Conservation (phyloP, 1,139 yeast genomes). For the Tardiomyces depauwii region DNA sequence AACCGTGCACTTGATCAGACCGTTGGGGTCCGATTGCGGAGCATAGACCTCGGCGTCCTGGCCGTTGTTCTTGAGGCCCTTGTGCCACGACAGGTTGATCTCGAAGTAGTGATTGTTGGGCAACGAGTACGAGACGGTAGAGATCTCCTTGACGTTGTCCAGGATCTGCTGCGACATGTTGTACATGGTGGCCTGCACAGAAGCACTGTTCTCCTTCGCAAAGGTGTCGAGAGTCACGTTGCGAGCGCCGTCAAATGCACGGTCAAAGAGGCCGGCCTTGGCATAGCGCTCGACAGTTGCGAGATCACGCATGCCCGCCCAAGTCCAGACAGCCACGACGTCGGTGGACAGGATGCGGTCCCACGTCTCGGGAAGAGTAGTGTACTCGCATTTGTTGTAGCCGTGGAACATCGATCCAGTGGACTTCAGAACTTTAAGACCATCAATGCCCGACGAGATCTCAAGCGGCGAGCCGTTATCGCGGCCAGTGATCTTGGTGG, state of each 20-base stretch:
- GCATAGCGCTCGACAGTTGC: constrained; percentile 42
- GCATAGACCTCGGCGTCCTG: constrained; percentile 68
- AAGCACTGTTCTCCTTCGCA: constrained; percentile 77
- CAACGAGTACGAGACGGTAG: constrained; percentile 56
- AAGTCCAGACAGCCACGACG: constrained; percentile 66
- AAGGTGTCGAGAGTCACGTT: constrained; percentile 61
- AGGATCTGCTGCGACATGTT: constrained; percentile 75
- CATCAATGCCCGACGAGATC: constrained; percentile 64
- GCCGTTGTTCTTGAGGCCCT: constrained; percentile 55
- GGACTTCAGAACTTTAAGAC: constrained; percentile 77
- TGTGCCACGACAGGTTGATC: constrained; percentile 67
- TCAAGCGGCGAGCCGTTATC: constrained; percentile 36
- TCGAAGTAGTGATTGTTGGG: constrained; percentile 89
- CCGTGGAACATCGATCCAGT: constrained; percentile 95
- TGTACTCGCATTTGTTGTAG: constrained; percentile 74
- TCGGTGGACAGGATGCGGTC: constrained; percentile 87
- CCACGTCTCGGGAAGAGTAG: constrained; percentile 68
- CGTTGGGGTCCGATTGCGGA: constrained; percentile 89
- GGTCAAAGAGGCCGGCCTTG: constrained; percentile 52
- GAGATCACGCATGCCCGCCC: constrained; percentile 41
- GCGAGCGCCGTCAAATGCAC: constrained; percentile 49
- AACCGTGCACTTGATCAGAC: constrained; percentile 78
- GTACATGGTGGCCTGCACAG: constrained; percentile 94
- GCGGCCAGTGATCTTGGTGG: constrained; percentile 36
- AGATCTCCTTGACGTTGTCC: constrained; percentile 42